Evolutionary conservation across 2,329 filamentous ascomycete species (phyloP).

Genomic region (Epichloe glyceriae): DNA sequence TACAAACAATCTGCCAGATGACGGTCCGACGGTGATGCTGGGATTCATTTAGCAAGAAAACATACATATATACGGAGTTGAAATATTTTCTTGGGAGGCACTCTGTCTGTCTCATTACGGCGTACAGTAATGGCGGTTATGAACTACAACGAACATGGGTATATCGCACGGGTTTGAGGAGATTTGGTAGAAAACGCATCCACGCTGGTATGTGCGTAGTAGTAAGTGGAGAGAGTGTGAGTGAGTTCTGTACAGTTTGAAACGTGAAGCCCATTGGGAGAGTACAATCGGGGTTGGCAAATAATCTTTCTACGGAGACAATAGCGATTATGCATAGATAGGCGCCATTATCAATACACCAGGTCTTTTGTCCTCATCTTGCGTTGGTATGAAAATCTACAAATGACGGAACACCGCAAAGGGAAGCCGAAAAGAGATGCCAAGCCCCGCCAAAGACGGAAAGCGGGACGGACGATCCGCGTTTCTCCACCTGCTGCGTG

Average conservation of each 20-base stretch:
- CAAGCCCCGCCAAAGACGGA: not conserved
- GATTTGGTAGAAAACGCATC: not conserved
- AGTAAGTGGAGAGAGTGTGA: not conserved
- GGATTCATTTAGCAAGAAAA: not conserved
- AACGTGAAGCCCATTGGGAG: not conserved
- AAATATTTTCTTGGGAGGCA: not conserved
- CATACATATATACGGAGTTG: not conserved
- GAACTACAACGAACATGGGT: slow-evolving; percentile 6
- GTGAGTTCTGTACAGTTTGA: not conserved
- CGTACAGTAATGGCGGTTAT: slow-evolving; percentile 3
- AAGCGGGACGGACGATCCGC: not conserved
- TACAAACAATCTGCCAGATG: not conserved
- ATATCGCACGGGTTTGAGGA: slow-evolving; percentile 6
- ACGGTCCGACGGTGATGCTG: not conserved
- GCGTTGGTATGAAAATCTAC: no score
- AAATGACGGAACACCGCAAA: not conserved
- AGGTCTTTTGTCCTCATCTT: not conserved
- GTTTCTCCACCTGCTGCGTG: not conserved
- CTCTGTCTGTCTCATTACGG: not conserved
- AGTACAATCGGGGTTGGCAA: not conserved
- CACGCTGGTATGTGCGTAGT: not conserved
- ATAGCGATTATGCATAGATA: not conserved
- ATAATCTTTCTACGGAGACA: not conserved
- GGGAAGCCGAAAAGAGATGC: not conserved
- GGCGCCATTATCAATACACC: not conserved